Evolutionary conservation across 2,329 filamentous ascomycete species (phyloP), one percentile per base, ranked within the genome.

Genomic region (Pseudogymnoascus sp.): DNA sequence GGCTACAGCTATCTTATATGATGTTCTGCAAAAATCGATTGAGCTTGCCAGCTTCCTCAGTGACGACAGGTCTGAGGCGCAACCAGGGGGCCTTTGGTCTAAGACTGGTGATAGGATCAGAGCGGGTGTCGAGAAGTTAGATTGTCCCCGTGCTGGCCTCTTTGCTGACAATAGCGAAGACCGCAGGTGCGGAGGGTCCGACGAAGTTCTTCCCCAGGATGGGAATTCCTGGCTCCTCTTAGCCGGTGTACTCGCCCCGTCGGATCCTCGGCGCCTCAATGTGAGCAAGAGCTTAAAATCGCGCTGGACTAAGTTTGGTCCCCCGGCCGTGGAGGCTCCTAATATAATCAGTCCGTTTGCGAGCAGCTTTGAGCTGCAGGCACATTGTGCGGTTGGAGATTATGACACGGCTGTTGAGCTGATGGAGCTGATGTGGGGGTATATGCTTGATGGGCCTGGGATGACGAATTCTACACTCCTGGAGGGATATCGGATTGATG

Each of bases 1-100:
- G 62, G 70, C 71, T 77, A 21, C 81, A 83, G 78, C 81, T 64
- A 80, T 83, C 12, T 68, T 84, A n/a, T 80, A 81, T 64, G 75
- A 81, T 63, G 82, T 79, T 0, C 73, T 85, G 42, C 75, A 76
- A 14, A 79, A 79, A 43, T 80, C 76, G 8, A 75, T 80, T 60
- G 69, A 72, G 7, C 77, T 86, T 1, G 80, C 79, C 3, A 67
- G 69, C 6, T 81, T 77, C 63, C 70, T 81, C 12, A 75, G 75
- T 25, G 76, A 79, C 53, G 62, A 69, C 46, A 43, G 46, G 4
- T 40, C 62, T 5, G 23, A 49, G 31, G 16, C 28, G 7, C 25
- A 42, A 16, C 59, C 59, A 3, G 59, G 18, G 12, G 38, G 42
- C 2, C 14, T n/a, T 28, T 72, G 70, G 70, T 23, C 49, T 11